Percentiles rank a stretch among this genome's conserved stretches.
Evolutionary conservation across 2,329 filamentous ascomycete species (phyloP).

Genomic region (Fusarium mexicanum): DNA sequence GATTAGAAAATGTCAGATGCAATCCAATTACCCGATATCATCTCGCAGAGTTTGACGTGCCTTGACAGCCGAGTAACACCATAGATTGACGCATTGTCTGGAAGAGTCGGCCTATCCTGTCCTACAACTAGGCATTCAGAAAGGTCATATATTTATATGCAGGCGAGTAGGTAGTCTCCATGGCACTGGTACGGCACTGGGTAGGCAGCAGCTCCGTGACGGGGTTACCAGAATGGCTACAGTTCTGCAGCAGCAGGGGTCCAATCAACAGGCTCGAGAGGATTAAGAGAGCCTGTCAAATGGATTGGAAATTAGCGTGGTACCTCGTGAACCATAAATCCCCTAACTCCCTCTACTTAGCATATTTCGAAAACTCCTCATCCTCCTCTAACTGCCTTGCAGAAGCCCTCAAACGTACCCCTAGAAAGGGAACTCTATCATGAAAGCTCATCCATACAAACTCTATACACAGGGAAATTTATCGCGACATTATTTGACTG

Average conservation of each 20-base stretch:
- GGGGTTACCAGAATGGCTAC: no score
- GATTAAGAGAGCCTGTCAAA: not conserved
- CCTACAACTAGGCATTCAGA: fast-evolving
- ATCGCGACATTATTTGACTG: no score
- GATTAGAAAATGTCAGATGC: not conserved
- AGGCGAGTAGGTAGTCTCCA: no score
- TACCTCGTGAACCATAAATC: not conserved
- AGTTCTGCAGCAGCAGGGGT: not conserved
- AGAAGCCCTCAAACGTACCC: not conserved
- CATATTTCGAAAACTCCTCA: not conserved
- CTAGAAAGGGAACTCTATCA: not conserved
- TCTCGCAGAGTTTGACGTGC: not conserved
- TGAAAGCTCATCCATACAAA: no score
- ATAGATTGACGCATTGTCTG: no score
- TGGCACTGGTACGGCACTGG: not conserved
- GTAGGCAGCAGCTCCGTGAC: not conserved
- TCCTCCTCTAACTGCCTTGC: slow-evolving; percentile 4
- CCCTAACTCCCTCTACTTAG: not conserved
- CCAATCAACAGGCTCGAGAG: fast-evolving
- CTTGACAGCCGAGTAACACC: not conserved
- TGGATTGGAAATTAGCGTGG: not conserved
- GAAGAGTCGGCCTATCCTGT: not conserved
- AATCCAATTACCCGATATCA: fast-evolving
- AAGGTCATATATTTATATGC: no score
- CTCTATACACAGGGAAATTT: fast-evolving